Evolutionary conservation across 108 stramenopile genomes (phyloP), one percentile per base, ranked within the genome.

Genomic region (Fragilaria radians): DNA sequence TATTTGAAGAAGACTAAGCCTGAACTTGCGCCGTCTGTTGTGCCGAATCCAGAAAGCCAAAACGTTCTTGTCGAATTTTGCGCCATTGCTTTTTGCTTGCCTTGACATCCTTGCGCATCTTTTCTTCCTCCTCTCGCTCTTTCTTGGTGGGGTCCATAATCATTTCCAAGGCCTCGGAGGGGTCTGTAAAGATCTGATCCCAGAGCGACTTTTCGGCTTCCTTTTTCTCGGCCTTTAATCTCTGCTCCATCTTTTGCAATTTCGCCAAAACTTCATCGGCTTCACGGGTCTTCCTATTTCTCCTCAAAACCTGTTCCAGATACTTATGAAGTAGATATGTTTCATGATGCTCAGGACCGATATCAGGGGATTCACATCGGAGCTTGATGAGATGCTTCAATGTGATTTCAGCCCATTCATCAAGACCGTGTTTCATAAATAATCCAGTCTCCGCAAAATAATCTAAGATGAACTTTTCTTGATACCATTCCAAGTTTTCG

Each of bases 401-500:
- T 2, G 85, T 91, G 5, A 81, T 78, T 61, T 91, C 89, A 4
- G 86, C 86, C 86, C 84, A 88, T 23, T 79, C 74, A 48, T 80
- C 31, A 49, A 88, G 50, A 4, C 84, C 84, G 55, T 91, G 89
- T 32, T 85, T 74, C 59, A 91, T 73, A 62, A 91, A 91, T 28
- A 91, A 45, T 3, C 86, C 86, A 56, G 76, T 78, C 65, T 91
- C 89, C 45, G 86, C 86, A 71, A 86, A 88, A 71, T 91, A 91
- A 61, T 91, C 89, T 60, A 91, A 48, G 48, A 91, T 91, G 36
- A 67, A 78, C 65, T 88, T 86, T 62, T 91, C 89, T 42, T 91
- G 89, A 62, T 86, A 84, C 89, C 89, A 91, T 54, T 91, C 89
- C 47, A 91, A 67, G 19, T 70, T 80, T n/a, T 86, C 86, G 63